Base-by-base conservation (phyloP, 176 grass and related monocot genomes). In the Oryza brachyantha region DNA sequence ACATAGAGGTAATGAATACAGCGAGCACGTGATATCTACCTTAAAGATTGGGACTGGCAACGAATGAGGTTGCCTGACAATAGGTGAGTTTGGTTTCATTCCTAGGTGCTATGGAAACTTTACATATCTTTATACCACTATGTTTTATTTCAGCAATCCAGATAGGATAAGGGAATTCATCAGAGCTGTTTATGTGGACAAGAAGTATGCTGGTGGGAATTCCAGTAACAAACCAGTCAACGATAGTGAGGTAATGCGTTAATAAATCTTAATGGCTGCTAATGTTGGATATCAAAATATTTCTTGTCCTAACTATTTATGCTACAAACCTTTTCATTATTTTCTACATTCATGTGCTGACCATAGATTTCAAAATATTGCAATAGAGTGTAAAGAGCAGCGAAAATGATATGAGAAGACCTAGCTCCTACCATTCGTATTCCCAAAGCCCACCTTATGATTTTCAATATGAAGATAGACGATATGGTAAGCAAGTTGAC, bases 391-490 rank as follows among this genome's bases (percentile, higher is more conserved):
- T 83, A 52, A 98, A 92, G 86, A 82, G 73, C 81, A 89, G 89
- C 65, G 85, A 89, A 28, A 64, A 27, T 70, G 87, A 91, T 10
- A 29, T 73, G 59, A 89, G 90, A 84, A 92, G 90, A 79, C 79
- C 96, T 42, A 87, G 64, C 60, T 99, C 96, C 27, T 99, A 99
- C 64, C 96, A 99, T 88, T 99, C 96, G 38, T 99, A 92, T 75
- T 99, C 96, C 62, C 96, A 99, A 86, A 95, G 92, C 75, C 96
- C 96, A 34, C 96, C 96, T 14, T 99, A 99, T 73, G 96, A 99
- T 82, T 85, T 73, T 80, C 96, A 99, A 48, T 99, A 99, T n/a
- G 96, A 99, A 68, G 96, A 98, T 59, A 90, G 96, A 27, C 87
- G 96, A 39, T 95, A 99, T 81, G 92, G 96, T 29, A 99, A 99